These are phyloP conservation scores for Rutidosis leptorrhynchoides DNA, from an alignment of 129 eudicot genomes.

Conservation along the genomic window DNA sequence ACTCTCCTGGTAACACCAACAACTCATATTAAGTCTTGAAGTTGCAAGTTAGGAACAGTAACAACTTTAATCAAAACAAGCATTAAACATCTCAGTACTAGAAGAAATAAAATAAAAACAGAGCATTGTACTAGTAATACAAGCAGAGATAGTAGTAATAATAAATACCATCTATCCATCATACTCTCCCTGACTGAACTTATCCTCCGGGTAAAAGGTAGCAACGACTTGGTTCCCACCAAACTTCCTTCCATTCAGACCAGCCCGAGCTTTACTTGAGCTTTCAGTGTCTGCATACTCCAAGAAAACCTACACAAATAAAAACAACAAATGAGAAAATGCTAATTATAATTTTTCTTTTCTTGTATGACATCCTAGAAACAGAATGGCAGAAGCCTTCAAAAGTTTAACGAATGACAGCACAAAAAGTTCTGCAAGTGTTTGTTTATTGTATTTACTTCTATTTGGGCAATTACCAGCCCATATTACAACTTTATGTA, in stretches of 20 bases:
- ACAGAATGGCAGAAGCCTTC: background rate
- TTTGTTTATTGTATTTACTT: too few species aligned
- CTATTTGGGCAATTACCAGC: too few species aligned
- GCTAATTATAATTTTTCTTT: background rate
- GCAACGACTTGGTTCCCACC: slow-evolving; percentile 94
- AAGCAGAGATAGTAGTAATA: background rate
- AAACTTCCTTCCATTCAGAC: slow-evolving; percentile 89
- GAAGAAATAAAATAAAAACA: background rate
- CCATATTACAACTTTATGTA: too few species aligned
- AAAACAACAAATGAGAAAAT: background rate
- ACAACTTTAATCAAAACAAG: slow-evolving; percentile 22
- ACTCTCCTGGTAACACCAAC: background rate
- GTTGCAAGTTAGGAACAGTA: background rate
- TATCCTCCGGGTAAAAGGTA: slow-evolving; percentile 72
- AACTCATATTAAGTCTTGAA: background rate
- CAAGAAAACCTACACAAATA: slow-evolving; percentile 62
- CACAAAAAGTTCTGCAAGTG: background rate
- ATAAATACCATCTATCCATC: too few species aligned
- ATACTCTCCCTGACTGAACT: slow-evolving; percentile 69
- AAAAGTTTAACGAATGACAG: background rate
- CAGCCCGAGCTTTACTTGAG: slow-evolving; percentile 69
- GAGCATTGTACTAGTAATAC: slow-evolving; percentile 21
- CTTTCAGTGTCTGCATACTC: slow-evolving; percentile 71
- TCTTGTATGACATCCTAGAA: background rate
- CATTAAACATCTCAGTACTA: slow-evolving; percentile 14